A percentile compares a stretch with the other conserved stretches of the same genome.
These are phyloP conservation scores for Erodium texanum DNA, from an alignment of 441 rosid genomes.

Conservation along the genomic window DNA sequence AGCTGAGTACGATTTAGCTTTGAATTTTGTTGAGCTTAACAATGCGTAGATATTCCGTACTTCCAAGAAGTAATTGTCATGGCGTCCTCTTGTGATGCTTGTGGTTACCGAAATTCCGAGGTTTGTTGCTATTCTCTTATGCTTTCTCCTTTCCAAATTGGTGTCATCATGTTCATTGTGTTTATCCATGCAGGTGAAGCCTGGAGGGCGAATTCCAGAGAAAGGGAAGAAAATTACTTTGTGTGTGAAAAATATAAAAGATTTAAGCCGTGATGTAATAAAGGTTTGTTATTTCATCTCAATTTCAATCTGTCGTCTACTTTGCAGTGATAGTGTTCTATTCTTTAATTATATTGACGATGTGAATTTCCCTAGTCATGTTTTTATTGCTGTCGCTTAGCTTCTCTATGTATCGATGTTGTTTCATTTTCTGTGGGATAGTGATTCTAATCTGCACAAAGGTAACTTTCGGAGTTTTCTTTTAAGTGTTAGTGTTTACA, in stretches of 20 bases:
- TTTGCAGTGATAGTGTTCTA: too few species aligned
- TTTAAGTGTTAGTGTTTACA: not conserved
- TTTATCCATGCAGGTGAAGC: slow-evolving; percentile 56
- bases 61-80: slow-evolving; percentile 97
- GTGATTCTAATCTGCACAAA: not conserved
- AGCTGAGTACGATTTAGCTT: not conserved
- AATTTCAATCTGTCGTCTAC: slow-evolving; percentile 8
- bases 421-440: not conserved
- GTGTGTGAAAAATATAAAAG: slow-evolving; percentile 41
- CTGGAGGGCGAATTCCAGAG: slow-evolving; percentile 78
- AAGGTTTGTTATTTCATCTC: slow-evolving; percentile 42
- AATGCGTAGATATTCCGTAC: slow-evolving; percentile 68
- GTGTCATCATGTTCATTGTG: slow-evolving; percentile 11
- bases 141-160: slow-evolving; percentile 7
- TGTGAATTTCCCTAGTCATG: not conserved
- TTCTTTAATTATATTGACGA: not conserved
- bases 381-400: not conserved
- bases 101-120: slow-evolving; percentile 97
- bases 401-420: too few species aligned
- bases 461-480: not conserved
- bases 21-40: slow-evolving; percentile 38
- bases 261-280: slow-evolving; percentile 88
- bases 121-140: slow-evolving; percentile 31
- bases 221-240: slow-evolving; percentile 74
- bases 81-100: slow-evolving; percentile 84